Conservation (phyloP, 768 basidiomycete species). For the Lactarius quietus region DNA sequence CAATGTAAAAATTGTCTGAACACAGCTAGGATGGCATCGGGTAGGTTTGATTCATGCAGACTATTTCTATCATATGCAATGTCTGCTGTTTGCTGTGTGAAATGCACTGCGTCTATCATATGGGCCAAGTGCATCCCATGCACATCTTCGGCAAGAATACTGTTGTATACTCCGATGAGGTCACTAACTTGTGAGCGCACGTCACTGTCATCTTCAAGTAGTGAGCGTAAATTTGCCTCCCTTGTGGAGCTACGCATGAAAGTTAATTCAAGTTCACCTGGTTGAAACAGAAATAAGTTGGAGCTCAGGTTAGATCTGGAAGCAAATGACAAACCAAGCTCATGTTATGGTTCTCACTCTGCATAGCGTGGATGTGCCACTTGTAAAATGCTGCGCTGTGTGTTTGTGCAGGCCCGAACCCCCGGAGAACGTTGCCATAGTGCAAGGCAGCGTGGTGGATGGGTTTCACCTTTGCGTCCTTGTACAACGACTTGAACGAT, state of each 20-base stretch:
- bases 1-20: neutral
- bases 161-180: neutral
- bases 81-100: neutral
- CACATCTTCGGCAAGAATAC: neutral
- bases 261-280: slow-evolving; percentile 22
- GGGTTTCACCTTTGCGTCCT: slow-evolving; percentile 29
- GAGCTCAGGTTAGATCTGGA: neutral
- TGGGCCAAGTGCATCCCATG: neutral
- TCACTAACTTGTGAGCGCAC: neutral
- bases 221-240: slow-evolving; percentile 6
- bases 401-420: slow-evolving; percentile 33
- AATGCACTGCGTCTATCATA: too few relatives aligned
- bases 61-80: neutral
- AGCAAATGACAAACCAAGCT: slow-evolving; percentile 23
- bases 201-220: neutral
- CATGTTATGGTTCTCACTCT: too few relatives aligned
- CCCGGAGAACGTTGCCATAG: slow-evolving; percentile 29
- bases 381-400: slow-evolving; percentile 20
- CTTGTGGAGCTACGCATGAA: slow-evolving; percentile 13
- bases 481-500: slow-evolving; percentile 27
- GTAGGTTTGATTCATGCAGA: neutral
- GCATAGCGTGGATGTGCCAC: too few relatives aligned
- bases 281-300: neutral
- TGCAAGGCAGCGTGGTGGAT: slow-evolving; percentile 36
- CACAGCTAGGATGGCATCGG: neutral